These are phyloP conservation scores for Pilatotrama ljubarskyi DNA, from an alignment of 768 basidiomycete species.

Conservation along the genomic window DNA sequence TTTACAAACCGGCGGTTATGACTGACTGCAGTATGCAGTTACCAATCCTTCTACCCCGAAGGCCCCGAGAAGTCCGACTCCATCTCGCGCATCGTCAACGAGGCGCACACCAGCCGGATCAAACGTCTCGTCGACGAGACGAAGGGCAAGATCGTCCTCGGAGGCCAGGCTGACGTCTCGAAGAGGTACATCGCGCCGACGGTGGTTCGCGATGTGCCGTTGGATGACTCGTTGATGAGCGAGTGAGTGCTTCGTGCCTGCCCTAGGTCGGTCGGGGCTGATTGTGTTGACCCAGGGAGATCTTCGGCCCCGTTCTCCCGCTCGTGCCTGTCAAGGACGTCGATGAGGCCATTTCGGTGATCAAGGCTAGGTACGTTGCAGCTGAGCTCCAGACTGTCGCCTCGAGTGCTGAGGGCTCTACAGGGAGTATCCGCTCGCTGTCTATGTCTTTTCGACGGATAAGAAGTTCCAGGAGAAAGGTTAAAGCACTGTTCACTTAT, in stretches of 20 bases:
- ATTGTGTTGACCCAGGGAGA: conserved; percentile 51
- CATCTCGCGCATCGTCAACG: conserved; percentile 53
- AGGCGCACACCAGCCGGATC: conserved; percentile 57
- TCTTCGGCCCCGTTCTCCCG: conserved; percentile 83
- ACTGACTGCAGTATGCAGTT: conserved; percentile 34
- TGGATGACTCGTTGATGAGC: conserved; percentile 72
- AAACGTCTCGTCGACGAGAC: conserved; percentile 64
- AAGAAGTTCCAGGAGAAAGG: conserved; percentile 60
- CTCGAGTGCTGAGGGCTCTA: background rate
- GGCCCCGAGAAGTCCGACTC: conserved; percentile 42
- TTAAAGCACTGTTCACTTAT: conserved; percentile 24
- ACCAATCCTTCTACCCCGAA: conserved; percentile 56
- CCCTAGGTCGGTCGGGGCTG: background rate
- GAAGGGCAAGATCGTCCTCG: conserved; percentile 62
- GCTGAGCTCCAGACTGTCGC: too few relatives aligned
- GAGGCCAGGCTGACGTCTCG: conserved; percentile 61
- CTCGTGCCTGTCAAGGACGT: conserved; percentile 69
- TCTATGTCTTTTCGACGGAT: conserved; percentile 77
- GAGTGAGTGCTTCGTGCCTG: conserved; percentile 48
- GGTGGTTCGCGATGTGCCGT: conserved; percentile 60
- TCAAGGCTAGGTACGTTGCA: conserved; percentile 60
- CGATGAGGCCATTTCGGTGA: conserved; percentile 70
- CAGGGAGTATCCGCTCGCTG: conserved; percentile 71
- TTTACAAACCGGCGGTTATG: too few relatives aligned
- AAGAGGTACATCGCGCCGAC: conserved; percentile 71